Percentiles rank a stretch among this genome's conserved stretches.
Conservation (phyloP, 495 filamentous ascomycete genomes). For the Cercophora scortea region DNA sequence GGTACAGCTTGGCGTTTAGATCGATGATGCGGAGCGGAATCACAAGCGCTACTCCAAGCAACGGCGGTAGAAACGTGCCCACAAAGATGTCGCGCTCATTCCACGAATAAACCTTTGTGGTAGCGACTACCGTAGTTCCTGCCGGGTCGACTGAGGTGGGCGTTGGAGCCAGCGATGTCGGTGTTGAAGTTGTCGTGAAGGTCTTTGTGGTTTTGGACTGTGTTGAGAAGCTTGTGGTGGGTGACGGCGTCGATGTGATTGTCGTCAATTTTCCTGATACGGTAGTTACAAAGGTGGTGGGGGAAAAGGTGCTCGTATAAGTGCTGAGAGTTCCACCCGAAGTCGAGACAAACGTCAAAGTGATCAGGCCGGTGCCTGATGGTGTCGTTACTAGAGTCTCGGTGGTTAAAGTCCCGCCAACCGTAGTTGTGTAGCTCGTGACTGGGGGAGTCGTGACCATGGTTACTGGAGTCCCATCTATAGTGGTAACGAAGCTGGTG, state of each 20-base stretch:
- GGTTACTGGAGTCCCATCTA: slow-evolving; percentile 18
- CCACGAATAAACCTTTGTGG: slow-evolving; percentile 14
- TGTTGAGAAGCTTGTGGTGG: slow-evolving; percentile 15
- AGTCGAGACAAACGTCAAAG: slow-evolving; percentile 20
- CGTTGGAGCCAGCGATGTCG: neutral
- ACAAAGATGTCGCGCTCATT: slow-evolving; percentile 22
- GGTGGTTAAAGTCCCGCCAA: slow-evolving; percentile 18
- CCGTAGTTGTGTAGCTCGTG: slow-evolving; percentile 19
- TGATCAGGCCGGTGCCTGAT: slow-evolving; percentile 16
- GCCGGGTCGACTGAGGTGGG: too few relatives aligned
- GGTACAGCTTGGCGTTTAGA: slow-evolving; percentile 29
- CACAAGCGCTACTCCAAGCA: slow-evolving; percentile 20
- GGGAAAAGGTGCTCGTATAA: slow-evolving; percentile 14
- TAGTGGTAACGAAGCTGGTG: slow-evolving; percentile 20
- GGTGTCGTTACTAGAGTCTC: slow-evolving; percentile 19
- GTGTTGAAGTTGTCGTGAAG: slow-evolving; percentile 12
- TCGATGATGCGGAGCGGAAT: slow-evolving; percentile 29
- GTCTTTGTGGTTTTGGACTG: slow-evolving; percentile 10
- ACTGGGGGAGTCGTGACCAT: slow-evolving; percentile 17
- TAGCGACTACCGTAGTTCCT: slow-evolving; percentile 7
- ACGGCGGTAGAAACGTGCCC: slow-evolving; percentile 27
- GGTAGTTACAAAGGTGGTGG: slow-evolving; percentile 20
- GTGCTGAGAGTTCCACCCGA: slow-evolving; percentile 18
- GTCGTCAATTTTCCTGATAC: slow-evolving; percentile 21
- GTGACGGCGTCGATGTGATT: slow-evolving; percentile 20